Evolutionary conservation across 2,329 filamentous ascomycete species (phyloP), one percentile per base, ranked within the genome.

Genomic region (Clathrospora elynae): DNA sequence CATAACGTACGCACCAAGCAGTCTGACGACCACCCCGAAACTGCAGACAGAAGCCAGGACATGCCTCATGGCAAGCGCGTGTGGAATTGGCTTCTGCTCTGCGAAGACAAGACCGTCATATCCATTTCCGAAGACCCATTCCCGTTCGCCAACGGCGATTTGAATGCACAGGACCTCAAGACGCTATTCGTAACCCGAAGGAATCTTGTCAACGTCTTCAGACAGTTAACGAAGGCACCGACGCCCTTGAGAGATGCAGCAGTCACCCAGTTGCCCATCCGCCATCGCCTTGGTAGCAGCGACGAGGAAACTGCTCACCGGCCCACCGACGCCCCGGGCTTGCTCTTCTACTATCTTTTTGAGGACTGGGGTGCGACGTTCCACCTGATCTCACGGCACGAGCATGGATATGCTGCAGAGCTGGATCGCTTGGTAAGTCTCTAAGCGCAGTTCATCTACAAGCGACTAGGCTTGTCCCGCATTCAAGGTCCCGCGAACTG

Each of bases 81-180:
- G 6, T 90, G 85, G 85, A 84, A 83, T 13, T 90, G 86, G 87
- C 74, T 89, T 4, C 71, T 87, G 3, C 67, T 89, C 6, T 87
- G 82, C 51, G 76, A 83, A 53, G 85, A 89, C 81, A 83, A 81
- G 51, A 89, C 86, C 0, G 78, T 89, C 24, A 78, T 90, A 38
- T 85, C 85, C 0, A 81, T 90, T 26, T 81, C 87, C 42, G 86
- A 89, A 61, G 75, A 78, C 43, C 75, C 74, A 0, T 78, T 73
- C 31, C 74, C 75, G 0, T 70, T 67, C 24, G 48, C 46, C 14
- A 59, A 68, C 10, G 64, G 66, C 30, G 55, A 62, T 66, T 44
- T 74, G 11, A 68, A 69, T 14, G 49, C 59, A 24, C 38, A 75
- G 55, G 55, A 80, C 35, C 70, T 74, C 13, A 74, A 70, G 60